Evolutionary conservation across 768 basidiomycete genomes (phyloP).

Genomic region (Podaxis sp.): DNA sequence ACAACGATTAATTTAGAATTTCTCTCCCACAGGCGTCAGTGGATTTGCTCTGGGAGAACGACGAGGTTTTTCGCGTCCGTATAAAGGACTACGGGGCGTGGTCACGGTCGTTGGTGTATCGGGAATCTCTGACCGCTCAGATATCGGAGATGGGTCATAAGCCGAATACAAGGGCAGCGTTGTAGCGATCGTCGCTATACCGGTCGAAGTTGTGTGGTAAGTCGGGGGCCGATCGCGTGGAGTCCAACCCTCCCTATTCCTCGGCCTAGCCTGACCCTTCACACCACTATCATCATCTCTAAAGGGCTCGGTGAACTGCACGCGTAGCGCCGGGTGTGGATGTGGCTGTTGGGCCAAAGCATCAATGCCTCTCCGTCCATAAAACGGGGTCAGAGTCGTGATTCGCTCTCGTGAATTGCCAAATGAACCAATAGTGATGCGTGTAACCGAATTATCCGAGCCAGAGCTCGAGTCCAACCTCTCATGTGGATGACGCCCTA

Average conservation of each 20-base stretch:
- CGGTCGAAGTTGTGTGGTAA: conserved; percentile 1
- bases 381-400: neutral
- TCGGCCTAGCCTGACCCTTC: neutral
- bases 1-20: neutral
- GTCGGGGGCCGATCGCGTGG: conserved; percentile 4
- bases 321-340: neutral
- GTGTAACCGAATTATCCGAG: neutral
- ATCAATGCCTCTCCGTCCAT: neutral
- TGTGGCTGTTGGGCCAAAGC: neutral
- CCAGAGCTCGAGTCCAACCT: neutral
- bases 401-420: neutral
- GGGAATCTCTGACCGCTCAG: neutral
- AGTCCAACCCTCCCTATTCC: neutral
- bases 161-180: conserved; percentile 1
- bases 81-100: neutral
- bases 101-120: neutral
- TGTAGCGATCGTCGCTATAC: conserved; percentile 4
- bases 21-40: conserved; percentile 1
- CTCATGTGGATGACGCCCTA: neutral
- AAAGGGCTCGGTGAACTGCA: neutral
- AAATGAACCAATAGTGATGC: neutral
- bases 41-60: neutral
- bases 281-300: neutral
- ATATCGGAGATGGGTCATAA: conserved; percentile 7
- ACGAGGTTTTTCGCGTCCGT: neutral